Percentiles rank a stretch among this genome's conserved stretches.
Conservation (phyloP, 306 rosid genomes). For the Dicorynia guianensis region DNA sequence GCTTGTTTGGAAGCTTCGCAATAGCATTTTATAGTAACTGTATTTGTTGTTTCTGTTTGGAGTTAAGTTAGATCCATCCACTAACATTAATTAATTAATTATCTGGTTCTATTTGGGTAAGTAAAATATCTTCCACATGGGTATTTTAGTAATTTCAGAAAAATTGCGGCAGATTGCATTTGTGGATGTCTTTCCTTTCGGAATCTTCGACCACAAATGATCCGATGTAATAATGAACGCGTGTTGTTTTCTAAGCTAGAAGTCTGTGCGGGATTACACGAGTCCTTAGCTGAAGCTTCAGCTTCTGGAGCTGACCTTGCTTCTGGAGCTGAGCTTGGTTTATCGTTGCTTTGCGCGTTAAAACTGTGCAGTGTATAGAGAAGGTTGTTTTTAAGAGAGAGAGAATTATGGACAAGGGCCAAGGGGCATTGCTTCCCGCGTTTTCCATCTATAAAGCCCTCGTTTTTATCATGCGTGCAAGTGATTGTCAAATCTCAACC, state of each 20-base stretch:
- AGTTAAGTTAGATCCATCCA: not conserved
- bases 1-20: constrained; percentile 13
- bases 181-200: not conserved
- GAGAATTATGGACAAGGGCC: constrained; percentile 27
- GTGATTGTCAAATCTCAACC: constrained; percentile 58
- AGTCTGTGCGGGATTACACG: constrained; percentile 13
- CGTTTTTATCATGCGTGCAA: constrained; percentile 84
- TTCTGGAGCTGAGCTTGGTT: not conserved
- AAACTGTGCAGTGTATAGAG: constrained; percentile 42
- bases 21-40: not conserved
- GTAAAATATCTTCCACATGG: not conserved
- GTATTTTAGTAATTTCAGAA: not conserved
- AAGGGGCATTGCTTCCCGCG: constrained; percentile 68
- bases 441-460: constrained; percentile 59
- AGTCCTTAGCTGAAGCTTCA: constrained; percentile 23
- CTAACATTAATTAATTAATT: not conserved
- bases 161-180: not conserved
- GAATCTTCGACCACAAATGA: constrained; percentile 42
- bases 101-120: not conserved
- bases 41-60: not conserved
- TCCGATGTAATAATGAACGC: not conserved
- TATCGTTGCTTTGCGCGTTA: constrained; percentile 61
- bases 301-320: not conserved
- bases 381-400: not conserved
- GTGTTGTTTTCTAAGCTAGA: not conserved